Evolutionary conservation across 768 basidiomycete species (phyloP).

Genomic region (Pleurotus tuoliensis): DNA sequence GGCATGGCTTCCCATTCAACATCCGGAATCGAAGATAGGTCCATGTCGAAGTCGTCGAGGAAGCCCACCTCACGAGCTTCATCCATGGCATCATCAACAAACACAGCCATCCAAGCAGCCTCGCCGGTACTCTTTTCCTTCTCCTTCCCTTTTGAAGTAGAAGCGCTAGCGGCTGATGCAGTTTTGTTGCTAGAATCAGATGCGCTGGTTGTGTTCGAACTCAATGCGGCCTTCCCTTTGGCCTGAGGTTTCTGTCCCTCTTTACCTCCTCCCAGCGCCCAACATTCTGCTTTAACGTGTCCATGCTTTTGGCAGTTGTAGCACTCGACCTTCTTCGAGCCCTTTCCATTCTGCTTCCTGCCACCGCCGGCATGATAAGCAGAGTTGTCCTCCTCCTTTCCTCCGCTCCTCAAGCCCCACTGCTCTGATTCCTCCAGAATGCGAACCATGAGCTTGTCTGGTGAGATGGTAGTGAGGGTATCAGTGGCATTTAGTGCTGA

Average conservation of each 20-base stretch:
- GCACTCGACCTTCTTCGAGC: conserved; percentile 16
- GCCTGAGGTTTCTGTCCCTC: conserved; percentile 13
- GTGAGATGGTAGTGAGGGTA: conserved; percentile 13
- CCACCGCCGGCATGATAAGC: conserved; percentile 16
- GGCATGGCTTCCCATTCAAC: background rate
- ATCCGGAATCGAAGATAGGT: background rate
- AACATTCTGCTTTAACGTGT: conserved; percentile 20
- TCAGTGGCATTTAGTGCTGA: conserved; percentile 15
- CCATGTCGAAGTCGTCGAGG: background rate
- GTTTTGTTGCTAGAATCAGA: conserved; percentile 11
- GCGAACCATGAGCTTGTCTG: conserved; percentile 20
- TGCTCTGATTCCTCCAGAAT: conserved; percentile 25
- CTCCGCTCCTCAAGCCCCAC: conserved; percentile 12
- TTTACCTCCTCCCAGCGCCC: conserved; percentile 17
- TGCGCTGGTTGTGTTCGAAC: background rate
- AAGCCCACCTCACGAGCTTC: background rate
- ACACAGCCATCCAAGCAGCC: background rate
- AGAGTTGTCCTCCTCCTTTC: conserved; percentile 21
- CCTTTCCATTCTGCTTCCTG: background rate
- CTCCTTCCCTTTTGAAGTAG: conserved; percentile 1
- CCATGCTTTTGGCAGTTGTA: conserved; percentile 26
- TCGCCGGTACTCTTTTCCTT: background rate
- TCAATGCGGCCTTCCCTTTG: conserved; percentile 14
- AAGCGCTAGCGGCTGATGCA: background rate
- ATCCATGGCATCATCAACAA: background rate